phyloP scores from a whole-genome alignment of 1,139 yeast genomes.

The Candida sp. region DNA sequence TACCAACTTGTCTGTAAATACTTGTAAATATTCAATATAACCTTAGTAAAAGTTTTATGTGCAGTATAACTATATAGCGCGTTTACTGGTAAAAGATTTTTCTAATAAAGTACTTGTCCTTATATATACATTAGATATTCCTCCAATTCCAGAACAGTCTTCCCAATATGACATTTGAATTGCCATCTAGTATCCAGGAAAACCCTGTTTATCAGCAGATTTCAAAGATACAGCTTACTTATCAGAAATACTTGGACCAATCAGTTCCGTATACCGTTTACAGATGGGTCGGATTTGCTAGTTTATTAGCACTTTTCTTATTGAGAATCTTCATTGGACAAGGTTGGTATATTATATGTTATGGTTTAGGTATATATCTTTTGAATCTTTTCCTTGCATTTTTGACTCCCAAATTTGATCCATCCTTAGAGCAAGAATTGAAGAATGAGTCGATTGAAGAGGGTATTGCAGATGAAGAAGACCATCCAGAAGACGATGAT shows the following conservation, averaged over 20 bases:
- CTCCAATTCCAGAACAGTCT: too few species aligned
- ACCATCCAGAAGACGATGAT: slow-evolving; percentile 30
- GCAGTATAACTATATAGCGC: neutral
- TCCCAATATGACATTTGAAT: slow-evolving; percentile 15
- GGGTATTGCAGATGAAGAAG: slow-evolving; percentile 41
- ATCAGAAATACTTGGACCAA: slow-evolving; percentile 74
- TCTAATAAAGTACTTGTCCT: neutral
- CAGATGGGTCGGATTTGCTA: slow-evolving; percentile 77
- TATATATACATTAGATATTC: neutral
- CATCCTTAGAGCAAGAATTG: slow-evolving; percentile 87
- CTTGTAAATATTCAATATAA: slow-evolving; percentile 11
- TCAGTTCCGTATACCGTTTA: slow-evolving; percentile 72
- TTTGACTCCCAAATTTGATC: slow-evolving; percentile 93
- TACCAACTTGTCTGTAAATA: neutral
- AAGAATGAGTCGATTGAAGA: slow-evolving; percentile 82
- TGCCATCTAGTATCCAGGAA: slow-evolving; percentile 15
- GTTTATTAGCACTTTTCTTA: slow-evolving; percentile 58
- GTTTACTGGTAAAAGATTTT: neutral
- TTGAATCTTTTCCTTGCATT: slow-evolving; percentile 87
- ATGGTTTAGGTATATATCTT: slow-evolving; percentile 82
- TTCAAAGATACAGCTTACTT: slow-evolving; percentile 33
- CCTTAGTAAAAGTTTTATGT: neutral
- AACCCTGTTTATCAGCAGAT: slow-evolving; percentile 20
- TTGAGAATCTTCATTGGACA: slow-evolving; percentile 69
- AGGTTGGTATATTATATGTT: slow-evolving; percentile 97